Evolutionary conservation across 192 early-diverging fungal species (phyloP).

Genomic region (Umbelopsis vinacea): DNA sequence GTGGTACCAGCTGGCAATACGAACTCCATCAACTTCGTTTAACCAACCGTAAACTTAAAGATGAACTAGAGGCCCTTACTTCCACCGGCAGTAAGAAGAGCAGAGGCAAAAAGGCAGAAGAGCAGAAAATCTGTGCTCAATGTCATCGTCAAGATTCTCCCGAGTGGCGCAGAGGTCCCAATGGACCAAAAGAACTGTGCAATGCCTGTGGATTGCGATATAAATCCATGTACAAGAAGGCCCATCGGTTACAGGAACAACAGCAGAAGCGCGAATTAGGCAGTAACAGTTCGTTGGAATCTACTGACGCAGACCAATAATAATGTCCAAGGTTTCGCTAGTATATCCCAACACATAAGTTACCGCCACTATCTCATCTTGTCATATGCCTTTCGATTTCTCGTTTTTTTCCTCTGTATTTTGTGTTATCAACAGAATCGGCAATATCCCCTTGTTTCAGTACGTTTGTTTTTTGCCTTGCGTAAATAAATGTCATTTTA

Average conservation of each 20-base stretch:
- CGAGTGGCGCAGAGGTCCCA: constrained; percentile 57
- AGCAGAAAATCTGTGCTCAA: constrained; percentile 35
- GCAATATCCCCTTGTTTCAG: too few relatives aligned
- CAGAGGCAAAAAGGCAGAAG: constrained; percentile 26
- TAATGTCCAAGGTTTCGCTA: neutral
- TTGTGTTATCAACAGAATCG: neutral
- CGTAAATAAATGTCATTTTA: too few relatives aligned
- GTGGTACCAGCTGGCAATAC: constrained; percentile 36
- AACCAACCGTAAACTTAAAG: constrained; percentile 58
- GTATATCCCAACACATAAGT: neutral
- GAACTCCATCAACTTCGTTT: constrained; percentile 49
- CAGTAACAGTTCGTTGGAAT: neutral
- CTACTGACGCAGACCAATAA: neutral
- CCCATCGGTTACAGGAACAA: neutral
- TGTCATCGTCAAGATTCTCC: constrained; percentile 35
- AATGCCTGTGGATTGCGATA: constrained; percentile 38
- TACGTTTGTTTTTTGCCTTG: too few relatives aligned
- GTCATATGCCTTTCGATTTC: neutral
- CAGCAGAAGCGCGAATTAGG: neutral
- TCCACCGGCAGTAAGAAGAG: constrained; percentile 43
- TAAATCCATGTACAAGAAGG: constrained; percentile 7
- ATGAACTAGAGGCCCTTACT: constrained; percentile 52
- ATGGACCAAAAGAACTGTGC: constrained; percentile 58
- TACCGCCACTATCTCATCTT: neutral
- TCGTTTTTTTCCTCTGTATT: neutral